phyloP scores from a whole-genome alignment of 495 filamentous ascomycete species.

The Talaromyces adpressus region DNA sequence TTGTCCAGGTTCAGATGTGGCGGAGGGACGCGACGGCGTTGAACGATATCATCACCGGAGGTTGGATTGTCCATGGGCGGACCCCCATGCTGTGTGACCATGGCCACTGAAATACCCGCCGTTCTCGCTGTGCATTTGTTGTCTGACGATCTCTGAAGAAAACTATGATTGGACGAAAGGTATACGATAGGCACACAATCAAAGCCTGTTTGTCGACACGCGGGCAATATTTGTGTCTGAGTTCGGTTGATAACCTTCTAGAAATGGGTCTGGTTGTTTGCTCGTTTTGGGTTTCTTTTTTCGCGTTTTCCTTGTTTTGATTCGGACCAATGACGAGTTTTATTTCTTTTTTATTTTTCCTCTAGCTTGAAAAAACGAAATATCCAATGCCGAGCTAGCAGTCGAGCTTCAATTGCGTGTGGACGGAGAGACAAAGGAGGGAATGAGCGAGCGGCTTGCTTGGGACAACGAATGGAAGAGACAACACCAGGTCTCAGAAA shows the following conservation, averaged over 20 bases:
- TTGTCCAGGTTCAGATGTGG: background rate
- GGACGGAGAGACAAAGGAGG: constrained; percentile 2
- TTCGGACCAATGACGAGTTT: background rate
- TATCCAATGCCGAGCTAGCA: background rate
- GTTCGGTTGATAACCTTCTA: background rate
- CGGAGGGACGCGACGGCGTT: constrained; percentile 23
- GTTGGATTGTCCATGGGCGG: constrained; percentile 29
- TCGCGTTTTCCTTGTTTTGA: background rate
- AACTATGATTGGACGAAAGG: background rate
- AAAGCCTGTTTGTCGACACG: constrained; percentile 1
- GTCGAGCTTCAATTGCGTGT: constrained; percentile 3
- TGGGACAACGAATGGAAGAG: constrained; percentile 8
- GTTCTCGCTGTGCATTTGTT: constrained; percentile 43
- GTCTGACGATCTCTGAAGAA: constrained; percentile 7
- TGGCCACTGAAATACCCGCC: constrained; percentile 36
- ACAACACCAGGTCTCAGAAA: constrained; percentile 7
- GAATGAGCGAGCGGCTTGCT: background rate
- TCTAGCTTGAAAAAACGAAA: background rate
- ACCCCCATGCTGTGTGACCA: constrained; percentile 43
- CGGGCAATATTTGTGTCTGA: background rate
- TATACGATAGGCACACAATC: background rate
- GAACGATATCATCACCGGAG: constrained; percentile 26
- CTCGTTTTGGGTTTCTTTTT: background rate
- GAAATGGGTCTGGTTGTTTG: background rate
- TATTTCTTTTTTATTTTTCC: background rate